Percentiles rank a stretch among this genome's conserved stretches.
Conservation (phyloP, 2,329 filamentous ascomycete genomes). For the Penicillium sp. region DNA sequence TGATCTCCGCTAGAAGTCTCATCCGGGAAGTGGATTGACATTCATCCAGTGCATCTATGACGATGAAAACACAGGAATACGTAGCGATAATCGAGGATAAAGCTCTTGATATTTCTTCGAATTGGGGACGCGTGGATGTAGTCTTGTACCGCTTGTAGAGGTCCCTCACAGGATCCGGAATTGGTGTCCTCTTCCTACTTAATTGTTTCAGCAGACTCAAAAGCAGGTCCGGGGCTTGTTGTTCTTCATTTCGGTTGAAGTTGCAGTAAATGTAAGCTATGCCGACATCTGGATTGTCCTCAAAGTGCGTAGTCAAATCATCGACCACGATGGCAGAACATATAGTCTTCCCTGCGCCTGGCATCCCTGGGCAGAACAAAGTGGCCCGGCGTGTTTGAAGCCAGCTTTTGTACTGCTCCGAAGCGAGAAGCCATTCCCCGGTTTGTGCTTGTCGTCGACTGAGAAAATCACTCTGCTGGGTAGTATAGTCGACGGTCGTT, state of each 20-base stretch:
- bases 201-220: slow-evolving; percentile 43
- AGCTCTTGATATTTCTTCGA: slow-evolving; percentile 20
- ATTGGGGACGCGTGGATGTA: slow-evolving; percentile 24
- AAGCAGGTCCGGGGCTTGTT: slow-evolving; percentile 36
- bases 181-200: slow-evolving; percentile 12
- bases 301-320: slow-evolving; percentile 32
- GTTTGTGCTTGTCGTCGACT: slow-evolving; percentile 13
- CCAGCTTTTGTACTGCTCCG: slow-evolving; percentile 18
- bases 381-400: neutral
- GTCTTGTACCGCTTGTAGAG: slow-evolving; percentile 28
- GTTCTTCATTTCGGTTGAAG: slow-evolving; percentile 41
- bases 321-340: slow-evolving; percentile 40
- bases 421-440: slow-evolving; percentile 25
- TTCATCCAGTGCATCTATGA: slow-evolving; percentile 38
- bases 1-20: slow-evolving; percentile 19
- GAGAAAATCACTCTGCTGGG: slow-evolving; percentile 17
- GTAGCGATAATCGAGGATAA: slow-evolving; percentile 16
- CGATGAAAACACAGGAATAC: slow-evolving; percentile 26
- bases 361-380: slow-evolving; percentile 20
- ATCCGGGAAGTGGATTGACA: slow-evolving; percentile 8
- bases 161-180: slow-evolving; percentile 29
- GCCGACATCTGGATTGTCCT: slow-evolving; percentile 25
- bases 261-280: slow-evolving; percentile 53
- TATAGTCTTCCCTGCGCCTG: slow-evolving; percentile 23
- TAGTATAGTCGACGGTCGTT: neutral